Evolutionary conservation across 768 basidiomycete genomes (phyloP).

Genomic region (Phylloporus sp.): DNA sequence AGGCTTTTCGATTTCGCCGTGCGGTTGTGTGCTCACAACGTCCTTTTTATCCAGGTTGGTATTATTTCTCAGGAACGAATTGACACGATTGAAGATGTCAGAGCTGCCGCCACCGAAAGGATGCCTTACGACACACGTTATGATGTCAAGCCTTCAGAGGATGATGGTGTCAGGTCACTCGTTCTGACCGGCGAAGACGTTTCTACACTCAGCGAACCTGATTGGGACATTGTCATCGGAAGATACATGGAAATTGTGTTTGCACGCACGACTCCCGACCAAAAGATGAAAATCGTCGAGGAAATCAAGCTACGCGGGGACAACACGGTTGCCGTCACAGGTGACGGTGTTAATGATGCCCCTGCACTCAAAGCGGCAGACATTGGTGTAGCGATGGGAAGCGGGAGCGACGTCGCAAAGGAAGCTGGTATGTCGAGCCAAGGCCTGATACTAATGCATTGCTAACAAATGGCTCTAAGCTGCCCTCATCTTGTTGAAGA

Average conservation of each 20-base stretch:
- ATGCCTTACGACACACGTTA: conserved; percentile 11
- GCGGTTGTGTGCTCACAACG: neutral
- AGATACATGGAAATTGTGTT: conserved; percentile 47
- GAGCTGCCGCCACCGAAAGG: conserved; percentile 13
- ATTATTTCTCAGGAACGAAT: conserved; percentile 40
- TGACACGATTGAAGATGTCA: conserved; percentile 31
- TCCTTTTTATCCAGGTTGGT: conserved; percentile 32
- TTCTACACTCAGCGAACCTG: conserved; percentile 29
- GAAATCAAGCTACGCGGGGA: conserved; percentile 46
- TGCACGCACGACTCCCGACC: conserved; percentile 53
- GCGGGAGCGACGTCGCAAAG: conserved; percentile 48
- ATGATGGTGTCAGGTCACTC: conserved; percentile 37
- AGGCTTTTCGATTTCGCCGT: conserved; percentile 1
- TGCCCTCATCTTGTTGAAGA: conserved; percentile 49
- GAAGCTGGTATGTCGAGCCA: conserved; percentile 41
- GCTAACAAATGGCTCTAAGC: conserved; percentile 20
- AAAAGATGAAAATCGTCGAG: conserved; percentile 56
- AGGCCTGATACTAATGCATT: neutral
- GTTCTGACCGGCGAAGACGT: conserved; percentile 46
- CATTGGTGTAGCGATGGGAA: conserved; percentile 52
- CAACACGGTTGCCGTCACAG: conserved; percentile 50
- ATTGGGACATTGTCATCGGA: conserved; percentile 40
- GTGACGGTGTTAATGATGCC: conserved; percentile 56
- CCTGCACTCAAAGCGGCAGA: conserved; percentile 51
- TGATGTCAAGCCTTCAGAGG: conserved; percentile 34